Evolutionary conservation across 352 stramenopile species (phyloP).

Genomic region (Pelagophyceae sp.): DNA sequence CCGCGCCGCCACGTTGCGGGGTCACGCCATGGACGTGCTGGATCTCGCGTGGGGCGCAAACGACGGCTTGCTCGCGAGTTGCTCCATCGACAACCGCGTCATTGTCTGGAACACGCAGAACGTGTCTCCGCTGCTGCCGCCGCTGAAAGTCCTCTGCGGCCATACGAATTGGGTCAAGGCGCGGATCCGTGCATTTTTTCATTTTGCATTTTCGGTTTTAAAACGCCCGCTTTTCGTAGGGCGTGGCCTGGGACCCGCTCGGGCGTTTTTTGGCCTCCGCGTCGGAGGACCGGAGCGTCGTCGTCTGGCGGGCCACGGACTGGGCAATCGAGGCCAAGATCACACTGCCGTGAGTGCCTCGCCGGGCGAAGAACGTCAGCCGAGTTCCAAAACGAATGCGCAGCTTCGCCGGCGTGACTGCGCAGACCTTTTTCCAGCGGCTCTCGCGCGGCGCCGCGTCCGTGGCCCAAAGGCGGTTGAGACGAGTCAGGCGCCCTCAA

Average conservation of each 20-base stretch:
- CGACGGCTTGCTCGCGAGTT: slow-evolving; percentile 17
- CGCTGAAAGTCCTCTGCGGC: slow-evolving; percentile 4
- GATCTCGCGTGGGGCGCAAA: slow-evolving; percentile 18
- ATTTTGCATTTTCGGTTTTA: no score
- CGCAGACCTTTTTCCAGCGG: slow-evolving; percentile 11
- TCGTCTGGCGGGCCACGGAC: slow-evolving; percentile 25
- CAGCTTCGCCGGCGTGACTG: slow-evolving; percentile 12
- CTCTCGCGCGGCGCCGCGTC: no score
- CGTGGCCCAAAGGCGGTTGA: no score
- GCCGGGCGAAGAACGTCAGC: no score
- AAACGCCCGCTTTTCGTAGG: no score
- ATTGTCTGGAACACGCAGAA: slow-evolving; percentile 12
- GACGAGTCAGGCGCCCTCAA: no score
- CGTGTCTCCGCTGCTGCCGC: background rate
- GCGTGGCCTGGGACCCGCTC: slow-evolving; percentile 29
- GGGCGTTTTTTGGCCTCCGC: slow-evolving; percentile 24
- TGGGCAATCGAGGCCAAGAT: slow-evolving; percentile 18
- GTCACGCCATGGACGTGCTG: slow-evolving; percentile 23
- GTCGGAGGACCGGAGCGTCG: slow-evolving; percentile 21
- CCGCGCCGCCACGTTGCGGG: slow-evolving; percentile 19
- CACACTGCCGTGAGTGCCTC: no score
- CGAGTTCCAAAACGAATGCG: no score
- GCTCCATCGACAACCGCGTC: slow-evolving; percentile 26
- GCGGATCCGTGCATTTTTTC: no score
- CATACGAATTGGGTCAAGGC: slow-evolving; percentile 26